A percentile compares a stretch with the other conserved stretches of the same genome.
Conservation (phyloP, 2,329 filamentous ascomycete genomes). For the Talaromyces sp. region DNA sequence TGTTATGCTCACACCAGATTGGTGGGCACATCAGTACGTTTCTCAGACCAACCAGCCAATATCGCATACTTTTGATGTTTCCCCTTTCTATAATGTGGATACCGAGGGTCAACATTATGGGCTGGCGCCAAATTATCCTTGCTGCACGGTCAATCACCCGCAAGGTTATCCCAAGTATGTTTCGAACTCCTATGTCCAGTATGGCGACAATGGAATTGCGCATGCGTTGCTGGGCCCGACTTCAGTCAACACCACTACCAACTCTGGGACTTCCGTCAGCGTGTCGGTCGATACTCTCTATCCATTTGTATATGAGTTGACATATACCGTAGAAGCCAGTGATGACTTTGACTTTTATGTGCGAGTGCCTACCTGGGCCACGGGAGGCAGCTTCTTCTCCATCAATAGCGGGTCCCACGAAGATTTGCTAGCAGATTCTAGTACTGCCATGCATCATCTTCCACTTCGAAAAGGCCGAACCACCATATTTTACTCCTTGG, state of each 20-base stretch:
- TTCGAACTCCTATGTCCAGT: conserved; percentile 45
- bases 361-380: conserved; percentile 46
- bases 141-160: conserved; percentile 58
- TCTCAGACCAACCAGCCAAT: conserved; percentile 53
- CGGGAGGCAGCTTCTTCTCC: conserved; percentile 23
- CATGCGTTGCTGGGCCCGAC: conserved; percentile 52
- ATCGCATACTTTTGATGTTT: conserved; percentile 40
- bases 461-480: conserved; percentile 32
- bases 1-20: conserved; percentile 49
- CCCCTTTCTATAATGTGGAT: conserved; percentile 51
- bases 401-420: conserved; percentile 22
- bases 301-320: conserved; percentile 43
- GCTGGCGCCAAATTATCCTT: conserved; percentile 51
- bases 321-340: conserved; percentile 39
- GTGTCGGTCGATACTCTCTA: conserved; percentile 51
- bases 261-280: conserved; percentile 35
- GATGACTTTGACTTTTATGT: conserved; percentile 44
- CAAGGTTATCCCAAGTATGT: conserved; percentile 58
- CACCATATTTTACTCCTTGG: conserved; percentile 33
- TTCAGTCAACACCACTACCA: conserved; percentile 39
- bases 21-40: conserved; percentile 58
- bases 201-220: conserved; percentile 45
- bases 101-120: conserved; percentile 48
- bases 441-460: conserved; percentile 39
- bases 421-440: conserved; percentile 29